Evolutionary conservation across 1,139 yeast species (phyloP).

Genomic region (Hanseniaspora sp.): DNA sequence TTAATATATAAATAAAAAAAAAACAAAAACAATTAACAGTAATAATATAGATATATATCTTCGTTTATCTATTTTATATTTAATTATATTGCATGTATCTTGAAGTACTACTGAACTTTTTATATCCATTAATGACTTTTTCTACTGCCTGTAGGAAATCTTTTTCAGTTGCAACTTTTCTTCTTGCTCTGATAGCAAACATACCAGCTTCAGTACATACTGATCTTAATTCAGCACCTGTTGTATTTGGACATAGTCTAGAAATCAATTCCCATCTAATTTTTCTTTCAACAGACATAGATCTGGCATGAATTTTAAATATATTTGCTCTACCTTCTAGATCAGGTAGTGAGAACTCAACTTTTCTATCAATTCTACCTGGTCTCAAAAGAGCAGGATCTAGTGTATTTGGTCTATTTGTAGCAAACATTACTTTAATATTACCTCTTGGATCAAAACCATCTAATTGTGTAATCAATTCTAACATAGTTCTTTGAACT

Average conservation of each 20-base stretch:
- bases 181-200: constrained; percentile 96
- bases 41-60: neutral
- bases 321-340: constrained; percentile 95
- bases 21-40: too few species aligned
- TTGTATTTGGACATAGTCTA: constrained; percentile 91
- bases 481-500: constrained; percentile 98
- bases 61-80: neutral
- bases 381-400: constrained; percentile 98
- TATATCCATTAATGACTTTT: constrained; percentile 94
- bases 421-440: constrained; percentile 97
- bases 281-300: constrained; percentile 94
- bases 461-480: constrained; percentile 88
- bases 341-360: constrained; percentile 91
- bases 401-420: constrained; percentile 92
- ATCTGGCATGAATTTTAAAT: constrained; percentile 89
- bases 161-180: constrained; percentile 95
- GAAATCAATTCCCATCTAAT: constrained; percentile 98
- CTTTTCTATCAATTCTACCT: constrained; percentile 96
- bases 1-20: neutral
- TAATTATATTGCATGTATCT: constrained; percentile 95
- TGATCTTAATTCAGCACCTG: constrained; percentile 95
- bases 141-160: constrained; percentile 96
- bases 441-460: constrained; percentile 98
- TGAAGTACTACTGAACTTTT: constrained; percentile 92
- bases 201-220: constrained; percentile 98